These are phyloP conservation scores for Candida andamanensis DNA, from an alignment of 805 yeast species.

Conservation along the genomic window DNA sequence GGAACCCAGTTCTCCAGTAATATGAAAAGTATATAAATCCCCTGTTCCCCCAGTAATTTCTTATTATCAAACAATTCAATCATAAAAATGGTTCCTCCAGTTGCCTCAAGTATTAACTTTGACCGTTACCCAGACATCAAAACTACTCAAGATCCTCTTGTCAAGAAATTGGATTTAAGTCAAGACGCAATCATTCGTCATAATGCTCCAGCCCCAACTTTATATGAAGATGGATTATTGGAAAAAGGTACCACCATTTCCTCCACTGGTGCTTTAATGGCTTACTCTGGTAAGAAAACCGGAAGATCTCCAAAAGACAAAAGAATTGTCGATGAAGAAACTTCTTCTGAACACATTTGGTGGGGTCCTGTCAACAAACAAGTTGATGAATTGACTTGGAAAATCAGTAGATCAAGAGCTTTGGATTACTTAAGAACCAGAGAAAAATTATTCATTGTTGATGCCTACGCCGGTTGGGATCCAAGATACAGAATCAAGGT, in stretches of 20 bases:
- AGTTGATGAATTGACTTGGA: conserved; percentile 92
- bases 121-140: conserved; percentile 36
- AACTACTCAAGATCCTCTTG: conserved; percentile 37
- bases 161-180: conserved; percentile 41
- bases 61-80: conserved; percentile 2
- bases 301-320: conserved; percentile 99
- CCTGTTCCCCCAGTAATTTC: conserved; percentile 3
- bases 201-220: conserved; percentile 87
- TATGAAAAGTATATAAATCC: conserved; percentile 10
- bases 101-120: conserved; percentile 41
- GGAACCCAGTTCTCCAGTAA: conserved; percentile 2
- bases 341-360: conserved; percentile 84
- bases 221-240: conserved; percentile 89
- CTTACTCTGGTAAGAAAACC: conserved; percentile 91
- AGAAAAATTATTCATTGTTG: conserved; percentile 88
- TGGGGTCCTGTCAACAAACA: conserved; percentile 99
- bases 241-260: conserved; percentile 90
- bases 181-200: conserved; percentile 70
- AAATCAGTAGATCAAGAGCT: conserved; percentile 92
- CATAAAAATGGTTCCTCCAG: conserved; percentile 36
- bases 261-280: conserved; percentile 91
- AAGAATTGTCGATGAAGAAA: conserved; percentile 92
- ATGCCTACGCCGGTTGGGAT: conserved; percentile 99
- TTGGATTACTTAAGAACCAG: conserved; percentile 94
- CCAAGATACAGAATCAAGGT: conserved; percentile 95